Base-by-base conservation (phyloP, 345 rosid genomes). In the Eucalyptus curtisii region DNA sequence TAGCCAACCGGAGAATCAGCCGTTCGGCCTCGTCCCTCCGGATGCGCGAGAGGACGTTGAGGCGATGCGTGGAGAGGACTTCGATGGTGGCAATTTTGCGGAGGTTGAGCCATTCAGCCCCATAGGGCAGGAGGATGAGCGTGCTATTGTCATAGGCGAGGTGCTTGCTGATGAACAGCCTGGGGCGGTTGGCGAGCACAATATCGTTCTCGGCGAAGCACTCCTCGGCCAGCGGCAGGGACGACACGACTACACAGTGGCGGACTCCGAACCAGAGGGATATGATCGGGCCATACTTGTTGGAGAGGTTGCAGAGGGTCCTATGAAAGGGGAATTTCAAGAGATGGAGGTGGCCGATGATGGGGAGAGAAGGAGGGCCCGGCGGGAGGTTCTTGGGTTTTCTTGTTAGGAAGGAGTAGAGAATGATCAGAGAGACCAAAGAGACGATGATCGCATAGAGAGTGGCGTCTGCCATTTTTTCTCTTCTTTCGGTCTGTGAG, bases 161-260 rank as follows among this genome's bases (percentile, higher is more conserved):
- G 86, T 88, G 86, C 89, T 81, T 47, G 30, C 52, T n/a, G 8
- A 13, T 27, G 7, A 52, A 50, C 24, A 40, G 13, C 40, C 45
- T 49, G 27, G 86, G 86, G 12, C 89, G 86, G 87, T 88, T 88
- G 52, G 89, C 89, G 30, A 88, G 80, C 30, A 57, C 87, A 16
- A 85, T 4, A 27, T 88, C 89, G 76, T 88, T 88, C 87, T 85
- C 57, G 49, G 89, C 61, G 89, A 88, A 85, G 89, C 89, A 88
- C 81, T 88, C 89, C 64, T 88, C 80, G 20, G 87, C 89, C 53
- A 61, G 68, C 47, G 16, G 45, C 45, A 85, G 87, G 33, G 89
- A 88, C 12, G 89, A 84, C 27, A 88, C 87, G 57, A 52, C 57
- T 52, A 52, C 57, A 3, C 2, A 19, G 57, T 52, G 57, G 57